Base-by-base conservation (phyloP, 345 rosid genomes). In the Syzygium aromaticum region DNA sequence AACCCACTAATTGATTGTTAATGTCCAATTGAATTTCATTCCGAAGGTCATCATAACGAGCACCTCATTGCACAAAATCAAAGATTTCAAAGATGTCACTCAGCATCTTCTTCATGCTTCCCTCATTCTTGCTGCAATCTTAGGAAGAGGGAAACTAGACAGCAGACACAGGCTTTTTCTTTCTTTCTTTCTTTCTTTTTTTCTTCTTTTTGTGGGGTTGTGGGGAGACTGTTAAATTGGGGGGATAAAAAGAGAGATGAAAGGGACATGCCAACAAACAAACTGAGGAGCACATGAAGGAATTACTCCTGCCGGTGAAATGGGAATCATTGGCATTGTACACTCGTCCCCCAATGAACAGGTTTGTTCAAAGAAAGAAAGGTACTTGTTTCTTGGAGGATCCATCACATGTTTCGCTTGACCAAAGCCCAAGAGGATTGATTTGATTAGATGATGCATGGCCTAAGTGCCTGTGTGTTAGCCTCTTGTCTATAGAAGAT, bases 221-320 rank as follows among this genome's bases (percentile, higher is more conserved):
- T 30, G 19, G 30, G 30, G 51, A 53, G 28, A 57, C 15, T 53
- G 56, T 53, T 53, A 3, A 51, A 64, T 17, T 13, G 43, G 11
- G 12, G n/a, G 56, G 2, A 59, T n/a, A 53, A n/a, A 43, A 10
- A 54, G 52, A 25, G 28, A 61, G 43, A 8, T 73, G 89, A 91
- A 90, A 87, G 87, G 57, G 92, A 91, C 91, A 56, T 43, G 85
- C 87, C 87, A 90, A 89, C 91, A 23, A 88, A 87, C 88, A 17
- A 28, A 86, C 89, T 88, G 86, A 49, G 59, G 49, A 38, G 49
- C 93, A 88, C 80, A 86, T 87, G 88, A 23, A 77, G 63, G 84
- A 30, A 51, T 22, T 51, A 43, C 27, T 2, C 82, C 49, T 56
- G 82, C 86, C 8, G 59, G 40, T 61, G 52, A 51, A 25, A 10